These are phyloP conservation scores for Suillus placidus DNA, from an alignment of 768 basidiomycete species.

Conservation along the genomic window DNA sequence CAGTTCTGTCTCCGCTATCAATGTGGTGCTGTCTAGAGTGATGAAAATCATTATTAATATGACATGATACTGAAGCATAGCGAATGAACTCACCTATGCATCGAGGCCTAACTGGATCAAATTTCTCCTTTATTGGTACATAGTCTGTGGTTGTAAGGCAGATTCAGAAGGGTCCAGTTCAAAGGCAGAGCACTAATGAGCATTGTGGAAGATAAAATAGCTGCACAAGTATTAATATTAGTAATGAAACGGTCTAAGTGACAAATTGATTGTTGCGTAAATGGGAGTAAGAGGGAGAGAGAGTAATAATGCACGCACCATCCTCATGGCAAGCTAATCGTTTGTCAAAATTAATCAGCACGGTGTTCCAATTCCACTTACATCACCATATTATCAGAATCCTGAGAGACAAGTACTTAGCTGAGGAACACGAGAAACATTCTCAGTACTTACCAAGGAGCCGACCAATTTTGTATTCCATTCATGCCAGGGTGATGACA, in stretches of 20 bases:
- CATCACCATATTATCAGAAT: slow-evolving; percentile 44
- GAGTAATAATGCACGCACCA: no score
- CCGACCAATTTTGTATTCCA: slow-evolving; percentile 68
- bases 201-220: neutral
- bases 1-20: neutral
- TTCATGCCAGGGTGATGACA: slow-evolving; percentile 74
- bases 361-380: slow-evolving; percentile 26
- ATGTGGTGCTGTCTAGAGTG: neutral
- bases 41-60: neutral
- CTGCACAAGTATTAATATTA: neutral
- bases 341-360: slow-evolving; percentile 32
- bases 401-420: slow-evolving; percentile 36
- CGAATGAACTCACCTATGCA: neutral
- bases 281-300: no score
- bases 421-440: no score
- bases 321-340: slow-evolving; percentile 65
- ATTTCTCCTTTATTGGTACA: neutral
- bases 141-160: neutral
- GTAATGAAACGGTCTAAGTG: neutral
- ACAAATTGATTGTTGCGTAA: no score
- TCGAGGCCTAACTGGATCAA: neutral
- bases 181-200: neutral
- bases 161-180: neutral
- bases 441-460: slow-evolving; percentile 46
- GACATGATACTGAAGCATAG: neutral